Evolutionary conservation across 108 stramenopile species (phyloP), one percentile per base, ranked within the genome.

Genomic region (Cylindrotheca fusiformis): DNA sequence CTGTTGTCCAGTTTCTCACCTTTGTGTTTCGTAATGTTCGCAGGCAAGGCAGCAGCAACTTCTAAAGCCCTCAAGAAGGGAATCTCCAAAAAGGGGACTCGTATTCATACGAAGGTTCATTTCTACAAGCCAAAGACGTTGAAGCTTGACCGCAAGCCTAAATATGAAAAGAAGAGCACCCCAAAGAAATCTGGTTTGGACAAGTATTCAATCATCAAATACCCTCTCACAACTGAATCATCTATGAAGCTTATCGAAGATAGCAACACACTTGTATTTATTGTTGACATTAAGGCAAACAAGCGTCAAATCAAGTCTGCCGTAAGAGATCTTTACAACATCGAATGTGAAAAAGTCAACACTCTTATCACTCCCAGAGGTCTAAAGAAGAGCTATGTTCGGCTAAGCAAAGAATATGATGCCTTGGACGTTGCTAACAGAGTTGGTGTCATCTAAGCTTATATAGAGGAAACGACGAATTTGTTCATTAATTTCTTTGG

Each of bases 181-280:
- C 88, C 89, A 22, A 81, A 74, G 76, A 89, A 92, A 76, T 82
- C 71, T 60, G 69, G 78, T 14, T 55, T 82, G 58, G 88, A 87
- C 69, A 84, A 83, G 85, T 84, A 86, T 82, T 77, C 87, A 69
- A 77, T 99, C 60, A 97, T 99, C 81, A 97, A 97, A 81, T 97
- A 88, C 84, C 99, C 99, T 22, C 77, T 99, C 49, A 97, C 99
- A 41, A 98, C 99, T 29, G 98, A 90, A 55, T 95, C 96, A 28
- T 97, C 98, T 47, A 99, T 99, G 98, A 98, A 99, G 79, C 93
- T 98, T 64, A 99, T 99, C 64, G 99, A 99, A 82, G 98, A 99
- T 75, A 85, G 91, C 89, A 99, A 99, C 88, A 99, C 99, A 67
- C 93, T 99, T 56, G 99, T 99, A 57, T 99, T 99, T 86, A 97